Evolutionary conservation across 2,329 filamentous ascomycete species (phyloP).

Genomic region (Microascus cirrosus): DNA sequence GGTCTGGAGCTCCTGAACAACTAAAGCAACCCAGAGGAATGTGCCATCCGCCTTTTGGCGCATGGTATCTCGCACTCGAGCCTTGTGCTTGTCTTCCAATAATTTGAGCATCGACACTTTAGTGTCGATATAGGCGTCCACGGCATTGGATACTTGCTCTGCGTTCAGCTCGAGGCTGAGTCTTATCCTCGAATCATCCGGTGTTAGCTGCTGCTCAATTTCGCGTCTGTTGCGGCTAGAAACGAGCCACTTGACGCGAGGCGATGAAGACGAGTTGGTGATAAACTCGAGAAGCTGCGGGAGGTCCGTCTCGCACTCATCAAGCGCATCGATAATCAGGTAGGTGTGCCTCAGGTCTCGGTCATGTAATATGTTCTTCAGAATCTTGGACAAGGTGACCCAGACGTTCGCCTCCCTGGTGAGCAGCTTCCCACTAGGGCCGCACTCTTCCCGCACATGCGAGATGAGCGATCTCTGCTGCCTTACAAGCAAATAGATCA

Average conservation of each 20-base stretch:
- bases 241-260: constrained; percentile 26
- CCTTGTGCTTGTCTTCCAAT: neutral
- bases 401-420: constrained; percentile 28
- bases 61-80: constrained; percentile 10
- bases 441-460: constrained; percentile 22
- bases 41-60: constrained; percentile 22
- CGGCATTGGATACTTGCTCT: constrained; percentile 17
- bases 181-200: neutral
- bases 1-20: constrained; percentile 3
- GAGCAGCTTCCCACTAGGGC: constrained; percentile 16
- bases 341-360: constrained; percentile 12
- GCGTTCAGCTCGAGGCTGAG: constrained; percentile 19
- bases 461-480: constrained; percentile 19
- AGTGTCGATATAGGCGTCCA: constrained; percentile 20
- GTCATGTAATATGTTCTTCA: constrained; percentile 26
- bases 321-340: constrained; percentile 33
- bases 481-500: constrained; percentile 26
- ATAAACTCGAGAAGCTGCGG: constrained; percentile 23
- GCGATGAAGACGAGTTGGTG: constrained; percentile 5
- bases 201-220: constrained; percentile 17
- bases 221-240: constrained; percentile 28
- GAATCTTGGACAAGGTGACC: constrained; percentile 21
- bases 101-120: constrained; percentile 16
- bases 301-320: constrained; percentile 25
- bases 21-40: constrained; percentile 24